phyloP scores from a whole-genome alignment of 257 asterid species.

The Sherardia arvensis region DNA sequence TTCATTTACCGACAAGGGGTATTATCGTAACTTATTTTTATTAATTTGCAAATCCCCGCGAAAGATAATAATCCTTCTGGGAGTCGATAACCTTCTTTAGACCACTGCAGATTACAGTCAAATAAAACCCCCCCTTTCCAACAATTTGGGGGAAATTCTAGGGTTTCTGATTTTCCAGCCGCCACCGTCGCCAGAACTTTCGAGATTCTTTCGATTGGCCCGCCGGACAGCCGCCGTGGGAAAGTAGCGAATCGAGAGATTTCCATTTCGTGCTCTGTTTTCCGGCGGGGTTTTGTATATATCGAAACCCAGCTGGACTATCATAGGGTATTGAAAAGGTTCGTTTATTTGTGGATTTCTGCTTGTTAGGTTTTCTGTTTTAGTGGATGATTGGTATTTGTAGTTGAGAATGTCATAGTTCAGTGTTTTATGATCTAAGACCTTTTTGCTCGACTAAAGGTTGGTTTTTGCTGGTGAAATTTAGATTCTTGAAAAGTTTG shows the following conservation, averaged over 20 bases:
- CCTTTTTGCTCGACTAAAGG: neutral
- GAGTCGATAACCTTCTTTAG: neutral
- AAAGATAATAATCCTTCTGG: neutral
- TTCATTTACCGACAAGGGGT: neutral
- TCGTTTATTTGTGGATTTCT: neutral
- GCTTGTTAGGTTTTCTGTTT: neutral
- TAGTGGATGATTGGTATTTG: neutral
- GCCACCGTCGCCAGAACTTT: slow-evolving; percentile 10
- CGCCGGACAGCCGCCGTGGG: slow-evolving; percentile 9
- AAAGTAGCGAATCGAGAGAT: slow-evolving; percentile 6
- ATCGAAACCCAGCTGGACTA: slow-evolving; percentile 6
- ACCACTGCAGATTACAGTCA: neutral
- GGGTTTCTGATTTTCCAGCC: slow-evolving; percentile 6
- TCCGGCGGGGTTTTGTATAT: neutral
- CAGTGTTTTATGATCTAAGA: neutral
- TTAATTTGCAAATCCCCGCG: neutral
- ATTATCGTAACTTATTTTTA: neutral
- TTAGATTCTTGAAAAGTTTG: no score
- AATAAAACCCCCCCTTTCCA: neutral
- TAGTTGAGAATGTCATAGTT: neutral
- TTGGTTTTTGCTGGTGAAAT: neutral
- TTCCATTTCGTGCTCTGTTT: neutral
- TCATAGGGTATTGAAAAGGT: slow-evolving; percentile 7
- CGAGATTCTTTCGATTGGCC: slow-evolving; percentile 23
- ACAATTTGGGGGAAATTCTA: slow-evolving; percentile 4